Percentiles rank a stretch among this genome's conserved stretches.
Evolutionary conservation across 768 basidiomycete genomes (phyloP).

Genomic region (Termitomyces sp.): DNA sequence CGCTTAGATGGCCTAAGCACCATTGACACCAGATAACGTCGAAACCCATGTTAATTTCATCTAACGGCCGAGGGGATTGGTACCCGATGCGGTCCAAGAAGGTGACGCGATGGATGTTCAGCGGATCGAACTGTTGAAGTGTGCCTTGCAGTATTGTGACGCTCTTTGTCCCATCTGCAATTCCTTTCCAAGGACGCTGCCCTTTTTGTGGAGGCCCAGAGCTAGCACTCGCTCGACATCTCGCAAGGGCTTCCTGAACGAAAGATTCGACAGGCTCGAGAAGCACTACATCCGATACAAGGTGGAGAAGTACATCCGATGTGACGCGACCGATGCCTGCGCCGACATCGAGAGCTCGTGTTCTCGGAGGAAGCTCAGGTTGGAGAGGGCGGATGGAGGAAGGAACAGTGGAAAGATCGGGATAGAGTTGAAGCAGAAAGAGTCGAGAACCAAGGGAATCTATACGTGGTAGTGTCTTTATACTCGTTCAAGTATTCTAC

Average conservation of each 20-base stretch:
- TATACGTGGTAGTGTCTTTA: slow-evolving; percentile 79
- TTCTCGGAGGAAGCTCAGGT: slow-evolving; percentile 25
- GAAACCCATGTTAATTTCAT: slow-evolving; percentile 58
- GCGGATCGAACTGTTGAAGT: slow-evolving; percentile 79
- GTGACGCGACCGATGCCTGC: slow-evolving; percentile 95
- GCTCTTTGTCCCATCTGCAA: slow-evolving; percentile 57
- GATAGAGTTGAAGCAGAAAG: slow-evolving; percentile 77
- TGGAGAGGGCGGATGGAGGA: slow-evolving; percentile 60
- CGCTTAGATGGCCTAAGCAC: slow-evolving; percentile 86
- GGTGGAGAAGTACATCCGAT: slow-evolving; percentile 80
- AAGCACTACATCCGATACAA: slow-evolving; percentile 82
- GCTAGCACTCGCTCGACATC: slow-evolving; percentile 28
- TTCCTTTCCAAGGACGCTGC: slow-evolving; percentile 56
- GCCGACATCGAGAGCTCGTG: slow-evolving; percentile 85
- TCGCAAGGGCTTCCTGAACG: slow-evolving; percentile 61
- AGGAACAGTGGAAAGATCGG: slow-evolving; percentile 71
- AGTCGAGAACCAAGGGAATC: slow-evolving; percentile 89
- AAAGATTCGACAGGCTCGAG: slow-evolving; percentile 85
- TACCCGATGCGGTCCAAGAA: slow-evolving; percentile 68
- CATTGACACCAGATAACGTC: slow-evolving; percentile 97
- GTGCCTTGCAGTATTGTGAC: slow-evolving; percentile 78
- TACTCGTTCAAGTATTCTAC: slow-evolving; percentile 15
- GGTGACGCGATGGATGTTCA: slow-evolving; percentile 36
- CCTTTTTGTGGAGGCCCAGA: slow-evolving; percentile 15
- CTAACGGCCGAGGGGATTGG: slow-evolving; percentile 33